Conservation (phyloP, 1,284 basidiomycete genomes). For the Neonothopanus nambi region DNA sequence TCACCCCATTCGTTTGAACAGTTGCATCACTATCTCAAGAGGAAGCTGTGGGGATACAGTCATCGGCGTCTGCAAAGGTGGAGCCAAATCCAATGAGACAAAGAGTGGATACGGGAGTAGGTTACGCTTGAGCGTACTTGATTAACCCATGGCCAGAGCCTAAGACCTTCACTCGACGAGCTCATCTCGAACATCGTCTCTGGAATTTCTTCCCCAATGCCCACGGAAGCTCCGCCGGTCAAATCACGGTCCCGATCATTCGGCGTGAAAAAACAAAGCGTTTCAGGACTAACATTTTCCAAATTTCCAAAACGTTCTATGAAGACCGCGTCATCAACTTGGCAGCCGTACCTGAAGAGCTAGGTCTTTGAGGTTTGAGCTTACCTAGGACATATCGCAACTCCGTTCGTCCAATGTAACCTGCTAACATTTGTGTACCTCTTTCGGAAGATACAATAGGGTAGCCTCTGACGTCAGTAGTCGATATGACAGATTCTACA, state of each 20-base stretch:
- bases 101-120: background rate
- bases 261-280: slow-evolving; percentile 69
- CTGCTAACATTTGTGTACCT: slow-evolving; percentile 65
- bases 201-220: slow-evolving; percentile 62
- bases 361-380: slow-evolving; percentile 20
- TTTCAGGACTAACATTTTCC: slow-evolving; percentile 62
- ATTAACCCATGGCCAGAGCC: slow-evolving; percentile 91
- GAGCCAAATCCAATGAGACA: slow-evolving; percentile 6
- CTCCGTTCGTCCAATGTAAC: slow-evolving; percentile 89
- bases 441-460: slow-evolving; percentile 73
- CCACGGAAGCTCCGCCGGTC: slow-evolving; percentile 49
- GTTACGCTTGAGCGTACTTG: slow-evolving; percentile 55
- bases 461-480: slow-evolving; percentile 85
- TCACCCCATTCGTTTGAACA: slow-evolving; percentile 95
- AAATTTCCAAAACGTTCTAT: slow-evolving; percentile 72
- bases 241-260: slow-evolving; percentile 45
- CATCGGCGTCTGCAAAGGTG: slow-evolving; percentile 73
- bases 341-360: background rate
- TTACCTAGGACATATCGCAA: slow-evolving; percentile 83
- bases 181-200: slow-evolving; percentile 61
- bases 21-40: slow-evolving; percentile 94
- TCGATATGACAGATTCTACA: slow-evolving; percentile 68
- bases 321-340: background rate
- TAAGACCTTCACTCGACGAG: slow-evolving; percentile 58
- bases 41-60: slow-evolving; percentile 93